Evolutionary conservation across 257 asterid genomes (phyloP).

Genomic region (Capsicum pubescens): DNA sequence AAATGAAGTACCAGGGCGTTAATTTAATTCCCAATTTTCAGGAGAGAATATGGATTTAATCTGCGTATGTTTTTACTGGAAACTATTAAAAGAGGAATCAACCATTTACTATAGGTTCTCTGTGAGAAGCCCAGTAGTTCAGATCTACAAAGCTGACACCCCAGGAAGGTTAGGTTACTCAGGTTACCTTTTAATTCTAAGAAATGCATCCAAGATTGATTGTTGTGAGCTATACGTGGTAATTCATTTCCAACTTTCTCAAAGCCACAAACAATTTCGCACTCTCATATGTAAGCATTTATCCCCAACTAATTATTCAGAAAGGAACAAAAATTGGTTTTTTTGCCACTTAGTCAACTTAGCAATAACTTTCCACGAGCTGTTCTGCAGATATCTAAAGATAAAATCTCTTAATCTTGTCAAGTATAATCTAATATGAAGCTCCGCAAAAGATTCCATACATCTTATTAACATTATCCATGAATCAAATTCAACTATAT

Average conservation of each 20-base stretch:
- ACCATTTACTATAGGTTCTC: neutral
- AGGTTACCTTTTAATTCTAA: neutral
- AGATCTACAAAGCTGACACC: neutral
- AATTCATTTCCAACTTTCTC: conserved; percentile 20
- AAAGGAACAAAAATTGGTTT: neutral
- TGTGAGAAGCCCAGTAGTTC: neutral
- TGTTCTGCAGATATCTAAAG: neutral
- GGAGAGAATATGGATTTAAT: neutral
- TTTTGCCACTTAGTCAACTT: neutral
- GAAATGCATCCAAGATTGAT: neutral
- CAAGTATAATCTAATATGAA: neutral
- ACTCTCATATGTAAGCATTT: neutral
- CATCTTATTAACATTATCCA: neutral
- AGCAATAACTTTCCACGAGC: neutral
- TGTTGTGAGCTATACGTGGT: neutral
- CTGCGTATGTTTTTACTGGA: neutral
- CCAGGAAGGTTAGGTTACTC: neutral
- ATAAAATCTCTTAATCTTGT: neutral
- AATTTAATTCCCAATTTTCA: neutral
- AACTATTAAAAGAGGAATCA: conserved; percentile 7
- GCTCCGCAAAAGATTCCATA: neutral
- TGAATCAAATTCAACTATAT: neutral
- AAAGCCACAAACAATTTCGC: conserved; percentile 5
- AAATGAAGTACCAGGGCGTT: neutral
- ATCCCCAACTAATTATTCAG: conserved; percentile 21